A percentile compares a stretch with the other conserved stretches of the same genome.
These are phyloP conservation scores for Backusella sp. DNA, from an alignment of 192 early-diverging fungal species.

Conservation along the genomic window DNA sequence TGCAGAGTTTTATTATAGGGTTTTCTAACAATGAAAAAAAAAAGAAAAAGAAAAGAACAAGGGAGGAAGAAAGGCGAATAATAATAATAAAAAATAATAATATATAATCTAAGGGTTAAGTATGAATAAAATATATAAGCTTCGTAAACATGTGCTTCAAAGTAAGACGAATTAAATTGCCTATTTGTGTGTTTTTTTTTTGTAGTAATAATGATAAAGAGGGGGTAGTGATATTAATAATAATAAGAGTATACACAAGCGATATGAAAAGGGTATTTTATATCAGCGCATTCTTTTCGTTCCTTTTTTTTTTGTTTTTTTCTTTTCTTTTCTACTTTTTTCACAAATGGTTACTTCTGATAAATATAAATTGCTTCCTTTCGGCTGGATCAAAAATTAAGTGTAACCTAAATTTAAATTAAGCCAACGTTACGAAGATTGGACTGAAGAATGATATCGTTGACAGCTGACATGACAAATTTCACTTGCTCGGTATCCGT, in stretches of 20 bases:
- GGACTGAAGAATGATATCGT: conserved; percentile 85
- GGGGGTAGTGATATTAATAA: background rate
- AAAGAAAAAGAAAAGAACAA: background rate
- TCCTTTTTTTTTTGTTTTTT: background rate
- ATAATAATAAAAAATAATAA: background rate
- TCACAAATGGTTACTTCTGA: background rate
- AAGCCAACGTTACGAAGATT: conserved; percentile 78
- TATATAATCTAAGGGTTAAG: background rate
- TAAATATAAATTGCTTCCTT: background rate
- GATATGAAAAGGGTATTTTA: background rate
- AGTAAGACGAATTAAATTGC: conserved; percentile 5
- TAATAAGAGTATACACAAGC: background rate
- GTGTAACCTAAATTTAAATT: background rate
- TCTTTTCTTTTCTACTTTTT: background rate
- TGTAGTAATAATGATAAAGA: background rate
- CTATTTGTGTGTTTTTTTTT: background rate
- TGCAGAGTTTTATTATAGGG: no score
- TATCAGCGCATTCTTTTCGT: background rate
- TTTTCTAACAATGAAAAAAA: background rate
- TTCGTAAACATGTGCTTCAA: background rate
- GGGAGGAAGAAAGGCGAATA: background rate
- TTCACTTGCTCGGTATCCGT: conserved; percentile 84
- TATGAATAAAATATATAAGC: conserved; percentile 1
- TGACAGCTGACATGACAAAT: conserved; percentile 88
- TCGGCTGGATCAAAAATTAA: background rate